phyloP scores from a whole-genome alignment of 2,329 filamentous ascomycete genomes.

The Catunica adiposa region DNA sequence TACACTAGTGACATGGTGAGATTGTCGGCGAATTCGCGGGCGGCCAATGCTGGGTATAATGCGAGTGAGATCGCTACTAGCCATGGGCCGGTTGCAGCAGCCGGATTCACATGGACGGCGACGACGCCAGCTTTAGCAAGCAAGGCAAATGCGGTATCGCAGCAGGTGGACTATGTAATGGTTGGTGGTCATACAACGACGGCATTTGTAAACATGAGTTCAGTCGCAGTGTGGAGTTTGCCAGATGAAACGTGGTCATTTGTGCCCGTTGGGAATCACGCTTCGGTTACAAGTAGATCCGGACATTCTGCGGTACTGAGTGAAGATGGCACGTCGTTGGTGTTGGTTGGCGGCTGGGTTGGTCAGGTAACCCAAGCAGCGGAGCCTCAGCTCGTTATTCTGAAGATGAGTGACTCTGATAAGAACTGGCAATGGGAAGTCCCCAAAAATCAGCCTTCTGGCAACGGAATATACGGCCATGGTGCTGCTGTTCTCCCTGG shows the following conservation, averaged over 20 bases:
- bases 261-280: slow-evolving; percentile 27
- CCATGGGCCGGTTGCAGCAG: slow-evolving; percentile 45
- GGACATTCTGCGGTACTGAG: slow-evolving; percentile 76
- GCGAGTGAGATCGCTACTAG: slow-evolving; percentile 19
- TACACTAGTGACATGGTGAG: slow-evolving; percentile 71
- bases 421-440: slow-evolving; percentile 58
- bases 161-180: slow-evolving; percentile 63
- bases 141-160: slow-evolving; percentile 45
- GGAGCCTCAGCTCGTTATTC: slow-evolving; percentile 60
- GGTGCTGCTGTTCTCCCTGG: slow-evolving; percentile 46
- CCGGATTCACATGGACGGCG: slow-evolving; percentile 69
- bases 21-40: slow-evolving; percentile 26
- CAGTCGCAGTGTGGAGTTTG: slow-evolving; percentile 70
- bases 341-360: slow-evolving; percentile 85
- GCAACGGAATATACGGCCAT: slow-evolving; percentile 41
- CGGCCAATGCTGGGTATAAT: slow-evolving; percentile 21
- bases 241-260: slow-evolving; percentile 81
- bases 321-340: slow-evolving; percentile 58
- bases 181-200: slow-evolving; percentile 68
- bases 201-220: slow-evolving; percentile 90
- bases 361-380: slow-evolving; percentile 63
- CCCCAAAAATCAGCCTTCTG: slow-evolving; percentile 34
- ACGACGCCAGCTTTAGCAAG: slow-evolving; percentile 55
- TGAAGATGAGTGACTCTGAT: slow-evolving; percentile 60
- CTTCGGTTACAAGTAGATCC: slow-evolving; percentile 58